A percentile compares a stretch with the other conserved stretches of the same genome.
These are phyloP conservation scores for Talaromyces sp. DNA, from an alignment of 2,329 filamentous ascomycete species.

Conservation along the genomic window DNA sequence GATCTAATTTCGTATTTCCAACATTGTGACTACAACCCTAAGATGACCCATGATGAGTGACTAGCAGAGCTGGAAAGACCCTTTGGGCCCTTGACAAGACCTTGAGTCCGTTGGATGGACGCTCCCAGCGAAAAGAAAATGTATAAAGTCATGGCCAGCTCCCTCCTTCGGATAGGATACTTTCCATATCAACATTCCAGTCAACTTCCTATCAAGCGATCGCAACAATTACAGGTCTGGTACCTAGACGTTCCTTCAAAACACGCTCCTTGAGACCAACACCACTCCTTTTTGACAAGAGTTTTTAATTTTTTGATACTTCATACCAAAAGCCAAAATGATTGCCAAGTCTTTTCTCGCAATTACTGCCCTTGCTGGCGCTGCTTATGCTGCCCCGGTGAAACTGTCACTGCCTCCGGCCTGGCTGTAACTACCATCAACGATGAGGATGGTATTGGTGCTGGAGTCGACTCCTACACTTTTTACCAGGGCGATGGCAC, in stretches of 20 bases:
- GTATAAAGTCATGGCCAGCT: not conserved
- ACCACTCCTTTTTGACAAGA: not conserved
- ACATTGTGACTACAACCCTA: not conserved
- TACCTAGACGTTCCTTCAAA: constrained; percentile 13
- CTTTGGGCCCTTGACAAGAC: not conserved
- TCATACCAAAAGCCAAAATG: not conserved
- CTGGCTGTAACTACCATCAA: constrained; percentile 14
- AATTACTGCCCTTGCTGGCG: constrained; percentile 11
- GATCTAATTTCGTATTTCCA: not conserved
- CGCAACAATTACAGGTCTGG: constrained; percentile 7
- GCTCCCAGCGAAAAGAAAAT: not conserved
- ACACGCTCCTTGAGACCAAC: not conserved
- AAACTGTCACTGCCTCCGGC: constrained; percentile 15
- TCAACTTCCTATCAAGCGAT: not conserved
- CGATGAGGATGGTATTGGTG: constrained; percentile 14
- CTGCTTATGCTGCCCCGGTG: constrained; percentile 12
- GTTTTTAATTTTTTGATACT: not conserved
- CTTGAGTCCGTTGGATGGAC: not conserved
- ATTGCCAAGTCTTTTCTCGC: constrained; percentile 7
- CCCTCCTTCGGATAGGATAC: not conserved
- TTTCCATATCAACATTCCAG: not conserved
- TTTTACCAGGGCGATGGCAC: constrained; percentile 23
- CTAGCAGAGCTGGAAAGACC: not conserved
- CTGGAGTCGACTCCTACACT: constrained; percentile 16
- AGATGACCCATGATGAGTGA: not conserved